A percentile compares a stretch with the other conserved stretches of the same genome.
Evolutionary conservation across 768 basidiomycete species (phyloP).

Genomic region (Pleurotus giganteus): DNA sequence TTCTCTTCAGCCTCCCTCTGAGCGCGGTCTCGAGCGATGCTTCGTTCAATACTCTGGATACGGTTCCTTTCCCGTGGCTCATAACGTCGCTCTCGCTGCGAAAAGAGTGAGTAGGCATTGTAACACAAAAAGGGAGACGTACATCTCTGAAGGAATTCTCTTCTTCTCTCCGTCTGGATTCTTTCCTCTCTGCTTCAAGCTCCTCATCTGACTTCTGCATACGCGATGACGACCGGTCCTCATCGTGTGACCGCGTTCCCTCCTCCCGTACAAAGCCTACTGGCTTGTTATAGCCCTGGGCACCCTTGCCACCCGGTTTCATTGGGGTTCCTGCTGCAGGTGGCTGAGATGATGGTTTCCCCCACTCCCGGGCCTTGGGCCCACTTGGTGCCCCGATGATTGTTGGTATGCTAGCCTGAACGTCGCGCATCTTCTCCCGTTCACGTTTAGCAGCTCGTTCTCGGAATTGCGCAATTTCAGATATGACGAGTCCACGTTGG

Average conservation of each 20-base stretch:
- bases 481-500: slow-evolving; percentile 87
- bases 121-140: slow-evolving; percentile 28
- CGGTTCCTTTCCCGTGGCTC: slow-evolving; percentile 86
- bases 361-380: slow-evolving; percentile 79
- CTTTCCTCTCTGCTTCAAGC: slow-evolving; percentile 78
- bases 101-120: not conserved
- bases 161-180: slow-evolving; percentile 71
- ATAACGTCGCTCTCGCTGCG: slow-evolving; percentile 88
- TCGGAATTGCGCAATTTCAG: slow-evolving; percentile 94
- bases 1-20: slow-evolving; percentile 77
- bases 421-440: slow-evolving; percentile 84
- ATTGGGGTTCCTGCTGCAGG: slow-evolving; percentile 25
- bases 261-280: slow-evolving; percentile 81
- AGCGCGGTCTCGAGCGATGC: slow-evolving; percentile 68
- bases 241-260: slow-evolving; percentile 27
- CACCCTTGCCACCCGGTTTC: slow-evolving; percentile 58
- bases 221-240: slow-evolving; percentile 31
- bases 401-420: slow-evolving; percentile 53
- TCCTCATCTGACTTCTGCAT: slow-evolving; percentile 81
- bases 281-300: slow-evolving; percentile 78
- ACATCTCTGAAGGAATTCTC: slow-evolving; percentile 88
- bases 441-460: slow-evolving; percentile 92
- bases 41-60: slow-evolving; percentile 72
- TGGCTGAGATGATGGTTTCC: slow-evolving; percentile 53
- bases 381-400: slow-evolving; percentile 58